A percentile compares a stretch with the other conserved stretches of the same genome.
These are phyloP conservation scores for Moesziomyces parantarcticus DNA, from an alignment of 1,284 basidiomycete genomes.

Conservation along the genomic window DNA sequence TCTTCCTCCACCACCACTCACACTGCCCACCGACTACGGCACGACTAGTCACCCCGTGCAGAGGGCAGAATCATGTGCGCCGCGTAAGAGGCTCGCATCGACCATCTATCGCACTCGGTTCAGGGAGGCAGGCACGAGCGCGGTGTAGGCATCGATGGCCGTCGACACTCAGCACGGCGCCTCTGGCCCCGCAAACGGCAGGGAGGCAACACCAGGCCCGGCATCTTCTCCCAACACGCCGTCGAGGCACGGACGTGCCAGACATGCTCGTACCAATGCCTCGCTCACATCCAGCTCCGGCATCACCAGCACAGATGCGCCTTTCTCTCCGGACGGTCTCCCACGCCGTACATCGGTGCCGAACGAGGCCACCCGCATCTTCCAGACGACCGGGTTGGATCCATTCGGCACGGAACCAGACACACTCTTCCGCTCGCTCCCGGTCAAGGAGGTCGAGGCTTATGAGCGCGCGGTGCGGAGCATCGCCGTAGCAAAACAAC, in stretches of 20 bases:
- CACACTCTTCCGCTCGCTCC: slow-evolving; percentile 35
- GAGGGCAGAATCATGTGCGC: too few species aligned
- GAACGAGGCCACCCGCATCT: slow-evolving; percentile 31
- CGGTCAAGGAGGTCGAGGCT: slow-evolving; percentile 46
- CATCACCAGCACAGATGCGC: slow-evolving; percentile 6
- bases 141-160: slow-evolving; percentile 1
- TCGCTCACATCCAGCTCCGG: slow-evolving; percentile 40
- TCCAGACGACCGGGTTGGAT: slow-evolving; percentile 41
- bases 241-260: slow-evolving; percentile 22
- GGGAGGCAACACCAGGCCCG: background rate
- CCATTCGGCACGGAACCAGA: slow-evolving; percentile 49
- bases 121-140: background rate
- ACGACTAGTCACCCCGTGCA: background rate
- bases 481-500: slow-evolving; percentile 42
- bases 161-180: slow-evolving; percentile 6
- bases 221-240: slow-evolving; percentile 7
- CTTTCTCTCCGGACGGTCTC: slow-evolving; percentile 3
- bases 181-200: slow-evolving; percentile 1
- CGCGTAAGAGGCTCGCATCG: background rate
- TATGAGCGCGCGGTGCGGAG: slow-evolving; percentile 34
- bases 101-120: background rate
- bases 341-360: slow-evolving; percentile 16
- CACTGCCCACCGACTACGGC: background rate
- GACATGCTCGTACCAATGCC: slow-evolving; percentile 42
- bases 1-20: slow-evolving; percentile 3